Conservation (phyloP, 2,329 filamentous ascomycete species). For the Penicillium hesseltinei region DNA sequence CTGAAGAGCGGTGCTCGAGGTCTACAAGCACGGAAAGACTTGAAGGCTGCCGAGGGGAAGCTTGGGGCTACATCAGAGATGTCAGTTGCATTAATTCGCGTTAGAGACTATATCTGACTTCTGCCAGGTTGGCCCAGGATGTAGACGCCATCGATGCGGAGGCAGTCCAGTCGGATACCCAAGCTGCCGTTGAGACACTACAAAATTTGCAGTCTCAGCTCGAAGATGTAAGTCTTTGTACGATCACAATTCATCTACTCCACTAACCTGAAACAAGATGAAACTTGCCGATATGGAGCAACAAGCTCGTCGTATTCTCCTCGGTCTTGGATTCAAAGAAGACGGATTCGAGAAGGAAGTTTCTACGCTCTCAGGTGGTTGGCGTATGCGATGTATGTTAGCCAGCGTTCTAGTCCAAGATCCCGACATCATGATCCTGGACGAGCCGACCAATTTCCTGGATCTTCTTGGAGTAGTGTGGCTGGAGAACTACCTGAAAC, state of each 20-base stretch:
- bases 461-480: conserved; percentile 81
- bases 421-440: conserved; percentile 74
- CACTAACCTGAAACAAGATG: conserved; percentile 34
- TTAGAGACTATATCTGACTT: background rate
- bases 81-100: conserved; percentile 38
- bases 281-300: conserved; percentile 63
- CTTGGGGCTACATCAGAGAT: conserved; percentile 56
- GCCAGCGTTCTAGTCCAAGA: conserved; percentile 67
- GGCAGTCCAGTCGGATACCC: conserved; percentile 62
- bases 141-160: conserved; percentile 58
- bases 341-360: conserved; percentile 59
- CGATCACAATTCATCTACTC: background rate
- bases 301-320: conserved; percentile 64
- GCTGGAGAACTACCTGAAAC: conserved; percentile 70
- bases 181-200: conserved; percentile 68
- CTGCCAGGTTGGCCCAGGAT: conserved; percentile 48
- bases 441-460: conserved; percentile 85
- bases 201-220: conserved; percentile 66
- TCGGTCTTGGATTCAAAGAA: conserved; percentile 70
- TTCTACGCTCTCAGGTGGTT: conserved; percentile 70
- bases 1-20: conserved; percentile 74
- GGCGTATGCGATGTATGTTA: conserved; percentile 68
- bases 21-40: conserved; percentile 70
- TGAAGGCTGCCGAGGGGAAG: conserved; percentile 67
- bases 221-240: conserved; percentile 53